Percentiles rank a stretch among this genome's conserved stretches.
Evolutionary conservation across 305 asterid species (phyloP).

Genomic region (Lippia alba): DNA sequence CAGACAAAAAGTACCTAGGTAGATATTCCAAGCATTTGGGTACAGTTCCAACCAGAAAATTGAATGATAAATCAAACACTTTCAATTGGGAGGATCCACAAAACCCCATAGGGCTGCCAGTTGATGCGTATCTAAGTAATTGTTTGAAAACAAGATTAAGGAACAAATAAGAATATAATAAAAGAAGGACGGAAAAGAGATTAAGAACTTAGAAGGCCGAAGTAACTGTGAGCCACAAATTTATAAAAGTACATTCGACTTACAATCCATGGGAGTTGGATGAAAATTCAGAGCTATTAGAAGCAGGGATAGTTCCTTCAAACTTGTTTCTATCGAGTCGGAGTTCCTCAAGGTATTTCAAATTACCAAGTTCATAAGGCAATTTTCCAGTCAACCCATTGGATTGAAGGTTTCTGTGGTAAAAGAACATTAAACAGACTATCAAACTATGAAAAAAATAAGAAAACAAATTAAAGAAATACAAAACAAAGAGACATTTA

Average conservation of each 20-base stretch:
- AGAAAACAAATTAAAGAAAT: slow-evolving; percentile 9
- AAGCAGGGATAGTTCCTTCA: slow-evolving; percentile 70
- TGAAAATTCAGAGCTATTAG: slow-evolving; percentile 52
- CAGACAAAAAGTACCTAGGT: slow-evolving; percentile 58
- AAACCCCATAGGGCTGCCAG: slow-evolving; percentile 57
- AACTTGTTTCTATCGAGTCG: slow-evolving; percentile 86
- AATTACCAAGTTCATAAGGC: slow-evolving; percentile 79
- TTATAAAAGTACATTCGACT: slow-evolving; percentile 39
- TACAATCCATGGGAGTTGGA: slow-evolving; percentile 59
- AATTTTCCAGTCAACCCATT: slow-evolving; percentile 84
- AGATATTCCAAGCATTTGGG: slow-evolving; percentile 85
- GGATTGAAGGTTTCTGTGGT: slow-evolving; percentile 79
- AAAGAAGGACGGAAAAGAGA: not conserved
- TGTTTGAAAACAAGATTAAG: slow-evolving; percentile 26
- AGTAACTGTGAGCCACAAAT: not conserved
- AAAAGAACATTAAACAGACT: slow-evolving; percentile 16
- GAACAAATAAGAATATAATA: not conserved
- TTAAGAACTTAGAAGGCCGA: slow-evolving; percentile 3
- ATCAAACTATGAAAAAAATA: slow-evolving; percentile 11
- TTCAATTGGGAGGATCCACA: slow-evolving; percentile 74
- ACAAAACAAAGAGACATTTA: slow-evolving; percentile 24
- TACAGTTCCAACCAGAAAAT: slow-evolving; percentile 77
- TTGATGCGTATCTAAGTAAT: slow-evolving; percentile 64
- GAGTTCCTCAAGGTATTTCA: slow-evolving; percentile 82
- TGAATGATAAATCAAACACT: slow-evolving; percentile 79